phyloP scores from a whole-genome alignment of 2,329 filamentous ascomycete species.

The Catunica adiposa region DNA sequence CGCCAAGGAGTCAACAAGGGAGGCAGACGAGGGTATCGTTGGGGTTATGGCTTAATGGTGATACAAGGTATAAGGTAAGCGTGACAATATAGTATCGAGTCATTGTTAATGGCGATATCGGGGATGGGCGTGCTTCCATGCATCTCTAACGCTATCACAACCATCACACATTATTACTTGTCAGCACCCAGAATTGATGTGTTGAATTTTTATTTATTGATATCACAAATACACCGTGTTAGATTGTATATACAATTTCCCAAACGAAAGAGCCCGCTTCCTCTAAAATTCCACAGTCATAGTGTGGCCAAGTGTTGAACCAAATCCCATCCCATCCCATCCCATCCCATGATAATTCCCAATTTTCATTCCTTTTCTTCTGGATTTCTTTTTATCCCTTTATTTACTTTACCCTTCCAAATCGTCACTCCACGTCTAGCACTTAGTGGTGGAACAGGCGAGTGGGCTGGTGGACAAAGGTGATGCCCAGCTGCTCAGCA shows the following conservation, averaged over 20 bases:
- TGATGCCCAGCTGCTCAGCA: slow-evolving; percentile 79
- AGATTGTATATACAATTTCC: neutral
- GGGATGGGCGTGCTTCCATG: neutral
- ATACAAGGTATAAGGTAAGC: neutral
- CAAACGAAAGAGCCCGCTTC: neutral
- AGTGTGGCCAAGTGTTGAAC: neutral
- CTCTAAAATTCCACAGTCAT: neutral
- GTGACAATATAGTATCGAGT: neutral
- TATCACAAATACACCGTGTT: too few relatives aligned
- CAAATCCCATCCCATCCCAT: slow-evolving; percentile 2
- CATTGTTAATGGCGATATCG: neutral
- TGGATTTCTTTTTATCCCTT: neutral
- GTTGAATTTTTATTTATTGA: neutral
- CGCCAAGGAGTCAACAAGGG: neutral
- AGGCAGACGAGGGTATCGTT: neutral
- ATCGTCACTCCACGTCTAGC: neutral
- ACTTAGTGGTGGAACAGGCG: slow-evolving; percentile 84
- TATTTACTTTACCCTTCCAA: neutral
- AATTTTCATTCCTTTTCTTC: neutral
- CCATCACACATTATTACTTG: neutral
- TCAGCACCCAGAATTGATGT: neutral
- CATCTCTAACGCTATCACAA: neutral
- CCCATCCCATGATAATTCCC: slow-evolving; percentile 1
- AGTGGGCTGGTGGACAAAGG: slow-evolving; percentile 87
- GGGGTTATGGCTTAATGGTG: too few relatives aligned